These are phyloP conservation scores for Suaeda aralocaspica DNA, from an alignment of 148 eudicot genomes.

Conservation along the genomic window DNA sequence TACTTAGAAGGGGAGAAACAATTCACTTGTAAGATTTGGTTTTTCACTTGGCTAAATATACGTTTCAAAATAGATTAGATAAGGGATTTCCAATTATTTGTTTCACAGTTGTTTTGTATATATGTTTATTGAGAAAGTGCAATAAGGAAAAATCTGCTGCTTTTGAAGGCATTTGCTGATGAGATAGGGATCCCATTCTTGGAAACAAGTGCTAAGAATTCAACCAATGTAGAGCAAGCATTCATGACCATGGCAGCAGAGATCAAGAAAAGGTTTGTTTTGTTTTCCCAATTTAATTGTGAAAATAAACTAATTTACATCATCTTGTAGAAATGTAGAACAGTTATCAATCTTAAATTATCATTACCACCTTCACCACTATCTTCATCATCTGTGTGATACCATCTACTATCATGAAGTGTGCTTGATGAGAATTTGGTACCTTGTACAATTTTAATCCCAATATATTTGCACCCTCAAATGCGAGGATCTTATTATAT, in stretches of 20 bases:
- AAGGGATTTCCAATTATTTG: too few species aligned
- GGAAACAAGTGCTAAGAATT: slow-evolving; percentile 48
- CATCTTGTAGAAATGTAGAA: neutral
- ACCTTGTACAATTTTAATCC: too few species aligned
- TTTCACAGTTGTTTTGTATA: too few species aligned
- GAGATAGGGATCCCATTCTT: slow-evolving; percentile 49
- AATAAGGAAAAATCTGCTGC: neutral
- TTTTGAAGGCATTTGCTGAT: slow-evolving; percentile 41
- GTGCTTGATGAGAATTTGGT: too few species aligned
- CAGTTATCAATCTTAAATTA: too few species aligned
- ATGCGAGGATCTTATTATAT: neutral
- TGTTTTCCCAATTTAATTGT: neutral
- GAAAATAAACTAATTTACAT: too few species aligned
- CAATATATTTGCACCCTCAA: too few species aligned
- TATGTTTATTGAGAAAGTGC: neutral
- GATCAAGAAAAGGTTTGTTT: slow-evolving; percentile 39
- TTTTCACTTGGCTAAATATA: neutral
- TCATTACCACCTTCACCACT: too few species aligned
- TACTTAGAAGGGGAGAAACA: too few species aligned
- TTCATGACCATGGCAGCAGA: slow-evolving; percentile 49
- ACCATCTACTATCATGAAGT: neutral
- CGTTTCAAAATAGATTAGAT: too few species aligned
- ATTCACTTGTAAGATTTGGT: too few species aligned
- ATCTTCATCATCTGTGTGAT: neutral
- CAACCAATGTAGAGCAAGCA: slow-evolving; percentile 46